These are phyloP conservation scores for Arachnomyces sp. DNA, from an alignment of 2,329 filamentous ascomycete genomes.

Conservation along the genomic window DNA sequence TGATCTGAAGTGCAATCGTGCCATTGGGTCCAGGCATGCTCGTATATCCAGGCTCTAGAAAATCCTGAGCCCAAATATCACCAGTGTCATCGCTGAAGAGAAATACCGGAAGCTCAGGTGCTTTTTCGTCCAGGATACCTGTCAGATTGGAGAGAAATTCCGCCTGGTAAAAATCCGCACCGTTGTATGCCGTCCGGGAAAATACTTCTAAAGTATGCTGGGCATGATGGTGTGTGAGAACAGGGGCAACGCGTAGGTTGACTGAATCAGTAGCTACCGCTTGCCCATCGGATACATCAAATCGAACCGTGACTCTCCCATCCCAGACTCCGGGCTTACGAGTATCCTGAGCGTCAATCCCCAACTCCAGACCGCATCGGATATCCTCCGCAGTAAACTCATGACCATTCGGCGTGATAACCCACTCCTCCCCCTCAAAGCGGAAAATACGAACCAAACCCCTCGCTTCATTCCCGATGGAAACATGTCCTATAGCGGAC, in stretches of 20 bases:
- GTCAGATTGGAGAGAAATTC: conserved; percentile 18
- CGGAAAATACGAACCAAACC: conserved; percentile 24
- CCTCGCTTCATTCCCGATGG: conserved; percentile 7
- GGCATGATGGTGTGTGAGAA: conserved; percentile 33
- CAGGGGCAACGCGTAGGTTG: conserved; percentile 29
- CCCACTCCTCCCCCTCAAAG: conserved; percentile 18
- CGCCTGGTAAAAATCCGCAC: conserved; percentile 1
- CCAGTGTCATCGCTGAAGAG: conserved; percentile 15
- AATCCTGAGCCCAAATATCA: conserved; percentile 36
- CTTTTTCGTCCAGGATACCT: conserved; percentile 7
- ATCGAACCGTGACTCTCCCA: conserved; percentile 12
- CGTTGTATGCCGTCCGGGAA: conserved; percentile 14
- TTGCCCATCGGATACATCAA: conserved; percentile 21
- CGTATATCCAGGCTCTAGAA: conserved; percentile 32
- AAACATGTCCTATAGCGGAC: conserved; percentile 5
- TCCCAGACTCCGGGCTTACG: conserved; percentile 13
- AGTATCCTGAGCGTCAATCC: conserved; percentile 30
- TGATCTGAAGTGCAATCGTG: conserved; percentile 24
- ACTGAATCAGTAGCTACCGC: conserved; percentile 20
- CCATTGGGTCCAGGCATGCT: conserved; percentile 32
- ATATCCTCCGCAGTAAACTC: conserved; percentile 24
- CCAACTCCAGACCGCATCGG: conserved; percentile 25
- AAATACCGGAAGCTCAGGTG: conserved; percentile 14
- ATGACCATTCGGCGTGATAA: conserved; percentile 18
- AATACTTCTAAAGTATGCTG: conserved; percentile 21